These are phyloP conservation scores for Chlamydomonas eustigma DNA, from an alignment of 139 green algal genomes.

Conservation along the genomic window DNA sequence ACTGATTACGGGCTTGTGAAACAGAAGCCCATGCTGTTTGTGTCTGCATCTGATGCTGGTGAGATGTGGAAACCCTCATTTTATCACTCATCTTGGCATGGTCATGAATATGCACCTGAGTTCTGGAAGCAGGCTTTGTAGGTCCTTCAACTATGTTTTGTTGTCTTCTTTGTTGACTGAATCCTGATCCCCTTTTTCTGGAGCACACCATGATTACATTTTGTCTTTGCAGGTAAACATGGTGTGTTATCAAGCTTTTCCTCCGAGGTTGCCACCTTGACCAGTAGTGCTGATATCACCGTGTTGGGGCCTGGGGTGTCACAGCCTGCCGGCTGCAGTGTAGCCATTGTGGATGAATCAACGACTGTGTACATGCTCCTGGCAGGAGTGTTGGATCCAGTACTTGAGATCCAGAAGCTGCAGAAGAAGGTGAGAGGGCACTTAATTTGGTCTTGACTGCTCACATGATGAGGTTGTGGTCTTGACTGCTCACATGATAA, in stretches of 20 bases:
- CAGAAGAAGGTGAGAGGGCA: constrained; percentile 64
- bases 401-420: constrained; percentile 85
- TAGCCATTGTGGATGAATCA: constrained; percentile 79
- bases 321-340: constrained; percentile 66
- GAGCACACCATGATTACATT: too few relatives aligned
- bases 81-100: too few relatives aligned
- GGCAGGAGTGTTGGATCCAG: constrained; percentile 83
- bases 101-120: neutral
- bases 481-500: neutral
- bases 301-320: constrained; percentile 36
- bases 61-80: too few relatives aligned
- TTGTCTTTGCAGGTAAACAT: constrained; percentile 22
- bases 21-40: constrained; percentile 70
- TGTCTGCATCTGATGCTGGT: constrained; percentile 4
- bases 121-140: neutral
- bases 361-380: constrained; percentile 67
- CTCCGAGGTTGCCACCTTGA: constrained; percentile 59
- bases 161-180: neutral
- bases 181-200: too few relatives aligned
- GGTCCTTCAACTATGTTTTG: neutral
- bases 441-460: neutral
- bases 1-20: constrained; percentile 77
- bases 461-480: neutral
- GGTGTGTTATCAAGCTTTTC: constrained; percentile 32
- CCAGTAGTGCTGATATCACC: constrained; percentile 29